These are phyloP conservation scores for Coniferiporia sulphurascens DNA, from an alignment of 1,284 basidiomycete genomes.

Conservation along the genomic window DNA sequence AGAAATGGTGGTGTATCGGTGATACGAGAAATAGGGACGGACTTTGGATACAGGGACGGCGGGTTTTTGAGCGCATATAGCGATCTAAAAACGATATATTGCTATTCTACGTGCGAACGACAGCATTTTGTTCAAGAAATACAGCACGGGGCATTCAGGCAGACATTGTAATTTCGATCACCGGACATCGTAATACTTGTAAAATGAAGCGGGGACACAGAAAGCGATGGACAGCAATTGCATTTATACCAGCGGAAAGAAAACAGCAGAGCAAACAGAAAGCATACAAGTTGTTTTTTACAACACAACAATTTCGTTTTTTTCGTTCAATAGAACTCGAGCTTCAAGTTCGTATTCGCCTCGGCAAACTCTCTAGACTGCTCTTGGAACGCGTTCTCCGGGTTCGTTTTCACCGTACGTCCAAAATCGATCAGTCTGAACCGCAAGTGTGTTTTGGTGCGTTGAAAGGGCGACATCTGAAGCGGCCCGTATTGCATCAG, in stretches of 20 bases:
- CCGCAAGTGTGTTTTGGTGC: constrained; percentile 26
- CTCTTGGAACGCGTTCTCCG: not conserved
- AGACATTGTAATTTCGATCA: too few relatives aligned
- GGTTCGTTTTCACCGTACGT: not conserved
- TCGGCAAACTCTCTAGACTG: not conserved
- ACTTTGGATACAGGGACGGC: constrained; percentile 71
- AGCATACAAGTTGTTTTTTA: too few relatives aligned
- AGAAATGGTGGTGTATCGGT: constrained; percentile 87
- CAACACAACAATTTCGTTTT: too few relatives aligned
- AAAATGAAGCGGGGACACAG: too few relatives aligned
- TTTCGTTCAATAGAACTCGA: constrained; percentile 1
- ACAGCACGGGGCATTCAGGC: too few relatives aligned
- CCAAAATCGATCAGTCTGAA: constrained; percentile 39
- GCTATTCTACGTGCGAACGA: too few relatives aligned
- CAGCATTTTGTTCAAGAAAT: too few relatives aligned
- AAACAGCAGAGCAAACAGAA: too few relatives aligned
- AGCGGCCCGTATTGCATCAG: constrained; percentile 34
- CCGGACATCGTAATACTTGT: too few relatives aligned
- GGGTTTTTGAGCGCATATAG: not conserved
- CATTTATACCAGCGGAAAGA: too few relatives aligned
- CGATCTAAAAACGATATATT: too few relatives aligned
- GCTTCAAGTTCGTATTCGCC: constrained; percentile 8
- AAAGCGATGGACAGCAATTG: too few relatives aligned
- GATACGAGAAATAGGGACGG: constrained; percentile 57
- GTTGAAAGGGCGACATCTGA: constrained; percentile 26